Conservation (phyloP, 352 stramenopile genomes). For the Stephanocyclus meneghinianus region DNA sequence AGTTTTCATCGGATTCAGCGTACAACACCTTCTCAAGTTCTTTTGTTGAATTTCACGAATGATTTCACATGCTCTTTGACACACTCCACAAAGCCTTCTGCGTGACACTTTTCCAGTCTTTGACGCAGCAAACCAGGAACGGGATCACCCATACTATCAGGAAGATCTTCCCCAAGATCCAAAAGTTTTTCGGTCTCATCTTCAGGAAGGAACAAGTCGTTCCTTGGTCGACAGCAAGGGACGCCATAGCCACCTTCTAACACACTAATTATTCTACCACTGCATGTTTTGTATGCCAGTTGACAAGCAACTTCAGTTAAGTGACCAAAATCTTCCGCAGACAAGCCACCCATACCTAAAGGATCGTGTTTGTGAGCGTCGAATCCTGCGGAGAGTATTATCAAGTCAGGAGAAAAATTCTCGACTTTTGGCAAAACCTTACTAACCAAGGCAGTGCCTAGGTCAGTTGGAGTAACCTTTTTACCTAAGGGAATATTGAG, state of each 20-base stretch:
- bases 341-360: slow-evolving; percentile 83
- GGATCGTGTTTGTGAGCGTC: slow-evolving; percentile 92
- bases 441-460: slow-evolving; percentile 74
- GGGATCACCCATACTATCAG: slow-evolving; percentile 71
- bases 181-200: slow-evolving; percentile 48
- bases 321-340: slow-evolving; percentile 75
- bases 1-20: too few species aligned
- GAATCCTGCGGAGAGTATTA: slow-evolving; percentile 94
- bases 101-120: slow-evolving; percentile 76
- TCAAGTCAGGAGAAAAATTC: slow-evolving; percentile 89
- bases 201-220: slow-evolving; percentile 62
- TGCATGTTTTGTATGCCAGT: slow-evolving; percentile 77
- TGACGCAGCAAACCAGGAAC: slow-evolving; percentile 63
- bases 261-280: slow-evolving; percentile 83
- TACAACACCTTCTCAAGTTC: neutral
- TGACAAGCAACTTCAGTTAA: slow-evolving; percentile 83
- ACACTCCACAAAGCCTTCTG: slow-evolving; percentile 80
- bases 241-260: slow-evolving; percentile 87
- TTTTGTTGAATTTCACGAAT: slow-evolving; percentile 66
- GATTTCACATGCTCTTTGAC: slow-evolving; percentile 70
- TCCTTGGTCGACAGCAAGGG: slow-evolving; percentile 72
- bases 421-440: slow-evolving; percentile 87
- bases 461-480: slow-evolving; percentile 63
- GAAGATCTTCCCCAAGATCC: slow-evolving; percentile 77
- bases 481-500: slow-evolving; percentile 80